Evolutionary conservation across 2,329 filamentous ascomycete genomes (phyloP), one percentile per base, ranked within the genome.

Genomic region (Fusarium staphyleae): DNA sequence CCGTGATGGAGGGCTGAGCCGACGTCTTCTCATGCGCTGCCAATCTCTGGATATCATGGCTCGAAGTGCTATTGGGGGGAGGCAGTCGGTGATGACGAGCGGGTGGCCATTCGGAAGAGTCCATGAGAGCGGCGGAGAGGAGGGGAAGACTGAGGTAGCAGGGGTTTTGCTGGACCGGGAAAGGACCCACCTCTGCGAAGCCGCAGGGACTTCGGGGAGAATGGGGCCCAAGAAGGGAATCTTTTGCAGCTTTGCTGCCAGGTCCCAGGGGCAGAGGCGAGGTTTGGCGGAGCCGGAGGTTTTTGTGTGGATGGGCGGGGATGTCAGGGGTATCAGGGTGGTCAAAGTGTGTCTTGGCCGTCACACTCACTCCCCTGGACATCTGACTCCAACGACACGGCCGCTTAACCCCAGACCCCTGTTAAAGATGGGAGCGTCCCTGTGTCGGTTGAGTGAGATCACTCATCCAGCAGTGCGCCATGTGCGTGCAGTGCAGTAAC

Each of bases 251-350:
- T 57, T 41, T n/a, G 28, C 28, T 52, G 57, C 57, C 55, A 56
- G 60, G 55, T 45, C 57, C 56, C 63, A 64, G 60, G 60, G 63
- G 63, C 34, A 63, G 51, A 61, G 51, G 60, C 62, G 62, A 65
- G 48, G 37, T 44, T 57, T 50, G 28, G 51, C 50, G 49, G 35
- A 55, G 40, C 55, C 54, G 52, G 62, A 63, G 47, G 56, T 62
- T 52, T 63, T 52, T 37, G 37, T 40, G 51, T 37, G 45, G 58
- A 47, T 24, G 52, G 40, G 42, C 36, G 48, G 56, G 37, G 52
- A 37, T 36, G 19, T 52, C 55, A 62, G 59, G 63, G 63, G 63
- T 51, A 36, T 47, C 51, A 47, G 55, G 22, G 22, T 5, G 7
- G 22, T 24, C 22, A 9, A 24, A 6, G 22, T 62, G 59, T 55